Base-by-base conservation (phyloP, 2,329 filamentous ascomycete species). In the Colletotrichum phormii region DNA sequence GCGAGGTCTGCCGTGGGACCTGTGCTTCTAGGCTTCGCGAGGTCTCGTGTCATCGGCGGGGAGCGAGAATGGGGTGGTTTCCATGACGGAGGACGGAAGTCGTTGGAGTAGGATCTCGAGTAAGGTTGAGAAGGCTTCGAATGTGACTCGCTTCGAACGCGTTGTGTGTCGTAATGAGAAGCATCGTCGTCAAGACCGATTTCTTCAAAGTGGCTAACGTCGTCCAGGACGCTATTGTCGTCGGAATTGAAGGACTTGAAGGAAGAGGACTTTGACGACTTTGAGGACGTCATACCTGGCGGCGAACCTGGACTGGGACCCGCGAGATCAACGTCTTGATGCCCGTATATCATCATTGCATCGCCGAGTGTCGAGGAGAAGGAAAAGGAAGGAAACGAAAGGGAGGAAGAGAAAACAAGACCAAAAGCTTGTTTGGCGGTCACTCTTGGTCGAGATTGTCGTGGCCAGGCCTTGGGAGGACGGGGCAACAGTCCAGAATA, bases 201-300 rank as follows among this genome's bases (percentile, higher is more conserved):
- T 76, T 98, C 96, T 81, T 98, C 96, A 78, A 98, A 98, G 81
- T 98, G 92, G 75, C 91, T 91, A 71, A 93, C 89, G 79, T 97
- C 94, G 64, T 91, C 88, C 58, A 94, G 85, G 63, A 91, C 88
- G 76, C 88, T 90, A 78, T 92, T 91, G 77, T 94, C 93, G 78
- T 95, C 93, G 78, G 92, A 93, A 74, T 90, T 91, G 69, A 93
- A 92, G 49, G 95, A 75, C 35, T 92, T 93, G 78, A 96, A 93
- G 62, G 95, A 97, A 5, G 94, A 97, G 33, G 95, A 95, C 83
- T 97, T 97, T 76, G 94, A 97, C 75, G 94, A 97, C 82, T 96
- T 97, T 73, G 94, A 97, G 76, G 86, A 84, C 61, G 93, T 94
- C 84, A 97, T 91, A 78, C 94, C 94, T 74, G 93, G 93, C 71